These are phyloP conservation scores for Fraxinus greggii DNA, from an alignment of 305 asterid species.

Conservation along the genomic window DNA sequence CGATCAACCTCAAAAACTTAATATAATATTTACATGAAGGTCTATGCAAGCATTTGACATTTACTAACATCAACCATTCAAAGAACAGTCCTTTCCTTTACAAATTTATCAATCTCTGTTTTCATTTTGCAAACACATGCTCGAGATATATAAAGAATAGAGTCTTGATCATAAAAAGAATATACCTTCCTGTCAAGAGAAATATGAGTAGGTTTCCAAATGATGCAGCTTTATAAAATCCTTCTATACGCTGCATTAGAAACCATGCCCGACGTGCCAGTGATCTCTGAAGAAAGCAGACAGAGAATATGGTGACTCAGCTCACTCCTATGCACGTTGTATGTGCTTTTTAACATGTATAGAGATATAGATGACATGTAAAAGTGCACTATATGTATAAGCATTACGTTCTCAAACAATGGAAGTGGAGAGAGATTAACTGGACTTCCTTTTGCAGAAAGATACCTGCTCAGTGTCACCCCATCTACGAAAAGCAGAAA, in stretches of 20 bases:
- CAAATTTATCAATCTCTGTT: neutral
- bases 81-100: neutral
- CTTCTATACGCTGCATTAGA: conserved; percentile 77
- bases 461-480: conserved; percentile 94
- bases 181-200: conserved; percentile 86
- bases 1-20: neutral
- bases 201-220: conserved; percentile 84
- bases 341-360: neutral
- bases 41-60: neutral
- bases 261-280: conserved; percentile 79
- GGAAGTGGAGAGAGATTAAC: neutral
- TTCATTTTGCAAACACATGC: neutral
- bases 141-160: neutral
- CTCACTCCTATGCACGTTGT: neutral
- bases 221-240: conserved; percentile 83
- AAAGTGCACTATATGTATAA: neutral
- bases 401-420: neutral
- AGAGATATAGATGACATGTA: neutral
- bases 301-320: conserved; percentile 10
- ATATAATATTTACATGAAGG: neutral
- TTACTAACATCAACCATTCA: neutral
- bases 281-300: conserved; percentile 54
- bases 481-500: conserved; percentile 98
- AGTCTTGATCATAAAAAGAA: neutral
- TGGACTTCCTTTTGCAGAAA: conserved; percentile 4